These are phyloP conservation scores for Dothideomycetes sp. DNA, from an alignment of 2,329 filamentous ascomycete genomes.

Conservation along the genomic window DNA sequence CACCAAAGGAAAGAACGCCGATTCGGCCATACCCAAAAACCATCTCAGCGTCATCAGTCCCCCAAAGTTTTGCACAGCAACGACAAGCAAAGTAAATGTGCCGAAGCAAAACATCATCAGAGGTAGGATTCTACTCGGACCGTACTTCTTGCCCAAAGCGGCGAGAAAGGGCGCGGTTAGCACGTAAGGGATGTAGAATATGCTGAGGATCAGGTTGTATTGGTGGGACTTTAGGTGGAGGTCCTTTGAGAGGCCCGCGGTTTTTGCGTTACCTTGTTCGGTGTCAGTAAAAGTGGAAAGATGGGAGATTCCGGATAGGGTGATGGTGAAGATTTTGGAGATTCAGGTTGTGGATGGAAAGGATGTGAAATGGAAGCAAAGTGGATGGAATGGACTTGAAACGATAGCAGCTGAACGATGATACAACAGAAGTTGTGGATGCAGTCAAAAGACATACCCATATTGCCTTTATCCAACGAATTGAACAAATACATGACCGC, in stretches of 20 bases:
- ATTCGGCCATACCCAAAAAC: conserved; percentile 57
- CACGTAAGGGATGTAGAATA: conserved; percentile 70
- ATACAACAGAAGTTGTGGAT: no score
- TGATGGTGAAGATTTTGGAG: no score
- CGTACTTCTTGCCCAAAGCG: conserved; percentile 60
- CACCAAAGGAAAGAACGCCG: conserved; percentile 61
- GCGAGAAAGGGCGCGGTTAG: conserved; percentile 56
- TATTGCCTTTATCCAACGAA: conserved; percentile 39
- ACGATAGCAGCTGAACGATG: no score
- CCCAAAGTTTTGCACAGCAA: conserved; percentile 49
- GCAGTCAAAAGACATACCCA: no score
- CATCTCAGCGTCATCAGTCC: conserved; percentile 59
- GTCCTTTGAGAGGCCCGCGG: conserved; percentile 39
- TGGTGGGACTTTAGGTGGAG: conserved; percentile 52
- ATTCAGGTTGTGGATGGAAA: no score
- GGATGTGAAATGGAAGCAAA: no score
- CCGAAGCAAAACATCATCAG: conserved; percentile 63
- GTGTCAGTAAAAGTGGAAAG: no score
- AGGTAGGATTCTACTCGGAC: conserved; percentile 54
- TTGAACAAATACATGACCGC: conserved; percentile 54
- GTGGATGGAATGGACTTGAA: no score
- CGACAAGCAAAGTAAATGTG: conserved; percentile 51
- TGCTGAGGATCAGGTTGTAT: conserved; percentile 60
- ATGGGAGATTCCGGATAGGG: no score
- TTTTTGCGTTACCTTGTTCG: conserved; percentile 40